Evolutionary conservation across 768 basidiomycete species (phyloP).

Genomic region (Pisolithus orientalis): DNA sequence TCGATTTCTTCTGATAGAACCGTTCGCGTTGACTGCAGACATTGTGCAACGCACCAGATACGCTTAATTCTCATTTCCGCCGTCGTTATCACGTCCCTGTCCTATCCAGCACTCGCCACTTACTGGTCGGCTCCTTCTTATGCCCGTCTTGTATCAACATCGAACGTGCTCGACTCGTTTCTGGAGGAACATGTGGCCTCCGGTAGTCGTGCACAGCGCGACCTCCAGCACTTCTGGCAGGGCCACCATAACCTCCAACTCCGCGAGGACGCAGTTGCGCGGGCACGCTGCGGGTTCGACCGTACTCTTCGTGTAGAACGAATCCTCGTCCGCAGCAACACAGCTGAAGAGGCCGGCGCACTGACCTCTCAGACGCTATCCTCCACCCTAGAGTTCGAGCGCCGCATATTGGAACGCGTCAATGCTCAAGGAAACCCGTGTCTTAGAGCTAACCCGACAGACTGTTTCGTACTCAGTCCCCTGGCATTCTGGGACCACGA

Average conservation of each 20-base stretch:
- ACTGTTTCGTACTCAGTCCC: conserved; percentile 70
- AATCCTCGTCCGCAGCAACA: conserved; percentile 56
- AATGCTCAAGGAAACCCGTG: conserved; percentile 42
- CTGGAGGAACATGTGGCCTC: conserved; percentile 47
- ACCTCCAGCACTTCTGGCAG: conserved; percentile 70
- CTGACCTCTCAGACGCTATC: conserved; percentile 57
- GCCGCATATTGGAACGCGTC: conserved; percentile 41
- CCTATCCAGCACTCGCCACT: conserved; percentile 84
- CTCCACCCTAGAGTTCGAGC: conserved; percentile 61
- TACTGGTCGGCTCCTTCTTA: conserved; percentile 71
- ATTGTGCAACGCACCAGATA: conserved; percentile 87
- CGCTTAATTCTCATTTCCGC: conserved; percentile 83
- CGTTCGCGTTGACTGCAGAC: conserved; percentile 36
- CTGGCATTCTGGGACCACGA: conserved; percentile 71
- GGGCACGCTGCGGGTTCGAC: conserved; percentile 64
- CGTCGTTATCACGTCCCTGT: conserved; percentile 82
- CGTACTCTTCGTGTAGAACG: conserved; percentile 73
- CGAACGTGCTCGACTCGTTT: conserved; percentile 58
- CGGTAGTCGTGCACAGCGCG: conserved; percentile 48
- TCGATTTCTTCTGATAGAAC: conserved; percentile 5
- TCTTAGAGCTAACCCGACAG: conserved; percentile 43
- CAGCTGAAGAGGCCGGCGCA: conserved; percentile 39
- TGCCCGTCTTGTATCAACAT: conserved; percentile 46
- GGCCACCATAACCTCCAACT: conserved; percentile 56
- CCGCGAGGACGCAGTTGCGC: conserved; percentile 63